These are phyloP conservation scores for Halophytophthora batemanensis DNA, from an alignment of 352 stramenopile genomes.

Conservation along the genomic window DNA sequence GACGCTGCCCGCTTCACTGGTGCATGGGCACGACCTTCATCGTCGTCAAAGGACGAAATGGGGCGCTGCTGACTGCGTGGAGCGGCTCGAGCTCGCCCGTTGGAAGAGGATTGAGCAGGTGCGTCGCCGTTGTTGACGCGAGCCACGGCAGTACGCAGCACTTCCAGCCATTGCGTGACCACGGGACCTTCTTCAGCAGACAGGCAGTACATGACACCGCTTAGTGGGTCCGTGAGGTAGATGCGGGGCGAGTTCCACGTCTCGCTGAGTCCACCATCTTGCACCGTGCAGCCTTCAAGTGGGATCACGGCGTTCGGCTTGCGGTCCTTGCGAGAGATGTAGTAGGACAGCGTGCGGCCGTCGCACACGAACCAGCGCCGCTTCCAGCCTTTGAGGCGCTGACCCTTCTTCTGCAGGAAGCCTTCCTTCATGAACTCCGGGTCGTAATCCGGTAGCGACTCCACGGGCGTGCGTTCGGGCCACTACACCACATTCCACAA, in stretches of 20 bases:
- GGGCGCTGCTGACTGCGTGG: slow-evolving; percentile 8
- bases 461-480: slow-evolving; percentile 59
- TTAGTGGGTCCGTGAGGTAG: slow-evolving; percentile 74
- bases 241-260: slow-evolving; percentile 87
- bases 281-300: slow-evolving; percentile 73
- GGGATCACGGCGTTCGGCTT: slow-evolving; percentile 82
- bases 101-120: neutral
- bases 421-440: slow-evolving; percentile 76
- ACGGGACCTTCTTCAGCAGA: slow-evolving; percentile 68
- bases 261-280: slow-evolving; percentile 79
- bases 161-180: slow-evolving; percentile 69
- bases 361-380: slow-evolving; percentile 86
- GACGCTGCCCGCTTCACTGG: slow-evolving; percentile 18
- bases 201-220: slow-evolving; percentile 80
- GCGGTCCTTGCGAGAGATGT: slow-evolving; percentile 75
- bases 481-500: slow-evolving; percentile 22
- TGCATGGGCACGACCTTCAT: slow-evolving; percentile 15
- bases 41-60: slow-evolving; percentile 19
- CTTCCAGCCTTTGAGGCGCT: slow-evolving; percentile 80
- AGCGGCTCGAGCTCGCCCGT: slow-evolving; percentile 1
- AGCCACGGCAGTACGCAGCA: slow-evolving; percentile 55
- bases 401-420: slow-evolving; percentile 83
- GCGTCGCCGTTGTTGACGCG: slow-evolving; percentile 18
- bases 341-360: slow-evolving; percentile 77
- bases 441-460: slow-evolving; percentile 49